Evolutionary conservation across 345 rosid genomes (phyloP).

Genomic region (Erucastrum elatum): DNA sequence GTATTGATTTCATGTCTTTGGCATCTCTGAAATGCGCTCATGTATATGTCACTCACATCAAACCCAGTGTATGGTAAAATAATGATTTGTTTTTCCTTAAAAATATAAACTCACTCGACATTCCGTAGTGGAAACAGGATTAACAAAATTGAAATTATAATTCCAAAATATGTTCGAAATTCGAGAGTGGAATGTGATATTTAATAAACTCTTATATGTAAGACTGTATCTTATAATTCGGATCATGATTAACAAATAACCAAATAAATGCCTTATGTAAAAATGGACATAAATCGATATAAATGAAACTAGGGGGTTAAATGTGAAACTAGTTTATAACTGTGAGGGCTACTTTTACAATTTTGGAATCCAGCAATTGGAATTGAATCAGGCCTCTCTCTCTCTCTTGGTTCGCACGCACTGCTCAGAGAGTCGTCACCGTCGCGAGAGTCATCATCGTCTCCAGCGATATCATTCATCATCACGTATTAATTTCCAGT

Average conservation of each 20-base stretch:
- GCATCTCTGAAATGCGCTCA: no score
- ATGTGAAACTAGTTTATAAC: neutral
- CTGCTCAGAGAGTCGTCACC: neutral
- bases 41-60: no score
- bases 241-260: neutral
- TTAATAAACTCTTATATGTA: neutral
- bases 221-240: neutral
- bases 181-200: neutral
- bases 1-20: no score
- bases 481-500: no score
- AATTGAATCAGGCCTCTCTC: neutral
- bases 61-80: neutral
- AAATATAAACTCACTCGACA: neutral
- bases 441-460: neutral
- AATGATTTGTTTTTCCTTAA: neutral
- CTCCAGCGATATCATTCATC: no score
- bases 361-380: neutral
- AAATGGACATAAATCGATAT: neutral
- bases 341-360: neutral
- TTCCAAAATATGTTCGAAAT: no score
- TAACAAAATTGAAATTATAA: no score
- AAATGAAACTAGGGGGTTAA: neutral
- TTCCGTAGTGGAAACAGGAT: neutral
- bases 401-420: neutral
- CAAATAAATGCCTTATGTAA: neutral